Base-by-base conservation (phyloP, 2,329 filamentous ascomycete genomes). In the Penicillium sp. region DNA sequence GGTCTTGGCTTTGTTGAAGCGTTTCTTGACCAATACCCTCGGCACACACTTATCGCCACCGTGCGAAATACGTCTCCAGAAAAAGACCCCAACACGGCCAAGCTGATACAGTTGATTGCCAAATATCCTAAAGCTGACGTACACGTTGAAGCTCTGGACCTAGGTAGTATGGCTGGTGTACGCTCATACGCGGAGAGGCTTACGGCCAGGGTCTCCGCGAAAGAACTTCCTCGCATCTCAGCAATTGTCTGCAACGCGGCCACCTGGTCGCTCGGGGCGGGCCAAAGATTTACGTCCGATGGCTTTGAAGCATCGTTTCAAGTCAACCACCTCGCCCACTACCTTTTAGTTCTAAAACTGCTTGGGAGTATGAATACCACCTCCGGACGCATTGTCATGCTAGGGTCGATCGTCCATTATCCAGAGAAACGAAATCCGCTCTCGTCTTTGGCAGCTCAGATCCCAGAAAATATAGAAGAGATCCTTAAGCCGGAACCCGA, bases 161-260 rank as follows among this genome's bases (percentile, higher is more conserved):
- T 81, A 3, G 70, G 71, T 7, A 64, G 66, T 11, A 71, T 80
- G 7, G 55, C 67, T n/a, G 68, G 66, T 5, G 78, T 81, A 1
- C 69, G 76, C 21, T 66, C 67, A 1, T 81, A 80, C 49, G 73
- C 77, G 9, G 66, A 67, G 1, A 64, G 57, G 1, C 7, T 70
- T 7, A 17, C 71, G 3, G 35, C 64, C 0, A 71, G 73, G 35
- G 68, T 81, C 8, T n/a, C 58, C 1, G 58, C 67, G 5, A 66
- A 67, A 23, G 69, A 69, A 35, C 60, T 77, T 3, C 75, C 76
- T 0, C 74, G 66, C 2, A 67, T 81, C 26, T 62, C 62, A 17
- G 69, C 71, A n/a, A 75, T 82, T 21, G 65, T 81, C 26, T 79
- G 76, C 64, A 81, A 81, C 61, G 79, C 79, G 7, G 76, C 74